Percentiles rank a stretch among this genome's conserved stretches.
Conservation (phyloP, 306 rosid species). For the Nissolia schottii region DNA sequence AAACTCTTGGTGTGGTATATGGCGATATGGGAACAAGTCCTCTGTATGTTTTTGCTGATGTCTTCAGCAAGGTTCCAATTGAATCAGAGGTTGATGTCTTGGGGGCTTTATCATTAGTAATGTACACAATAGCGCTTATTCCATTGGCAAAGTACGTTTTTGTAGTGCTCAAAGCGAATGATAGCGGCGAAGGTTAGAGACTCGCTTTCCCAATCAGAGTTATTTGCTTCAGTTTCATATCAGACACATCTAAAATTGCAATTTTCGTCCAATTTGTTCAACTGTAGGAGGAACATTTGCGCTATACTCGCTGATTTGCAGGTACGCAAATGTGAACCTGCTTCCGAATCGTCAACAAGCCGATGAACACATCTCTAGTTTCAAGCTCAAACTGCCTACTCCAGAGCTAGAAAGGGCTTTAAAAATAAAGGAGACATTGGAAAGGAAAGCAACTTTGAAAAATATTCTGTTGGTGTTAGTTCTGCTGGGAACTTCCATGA, state of each 20-base stretch:
- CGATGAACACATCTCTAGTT: conserved; percentile 87
- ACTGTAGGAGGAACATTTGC: conserved; percentile 97
- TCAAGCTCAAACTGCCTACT: conserved; percentile 86
- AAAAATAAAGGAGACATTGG: conserved; percentile 66
- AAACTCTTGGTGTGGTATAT: conserved; percentile 95
- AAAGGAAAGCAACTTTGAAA: conserved; percentile 54
- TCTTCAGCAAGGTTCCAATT: conserved; percentile 75
- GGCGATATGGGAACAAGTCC: conserved; percentile 99
- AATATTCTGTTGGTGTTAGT: conserved; percentile 70
- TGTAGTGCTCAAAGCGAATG: conserved; percentile 96
- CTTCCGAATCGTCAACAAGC: conserved; percentile 92
- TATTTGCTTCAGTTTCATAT: conserved; percentile 18
- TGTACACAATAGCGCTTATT: conserved; percentile 86
- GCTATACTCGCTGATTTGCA: conserved; percentile 87
- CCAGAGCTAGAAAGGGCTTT: conserved; percentile 92
- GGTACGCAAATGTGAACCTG: conserved; percentile 82
- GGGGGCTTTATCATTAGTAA: conserved; percentile 92
- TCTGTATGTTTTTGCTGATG: conserved; percentile 85
- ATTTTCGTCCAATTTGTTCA: conserved; percentile 10
- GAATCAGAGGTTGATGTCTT: conserved; percentile 69
- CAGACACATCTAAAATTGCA: background rate
- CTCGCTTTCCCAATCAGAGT: conserved; percentile 1
- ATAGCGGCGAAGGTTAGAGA: conserved; percentile 81
- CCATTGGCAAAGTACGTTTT: conserved; percentile 90
- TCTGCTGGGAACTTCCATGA: conserved; percentile 92